These are phyloP conservation scores for Zea luxurians DNA, from an alignment of 176 grass and related monocot species.

Conservation along the genomic window DNA sequence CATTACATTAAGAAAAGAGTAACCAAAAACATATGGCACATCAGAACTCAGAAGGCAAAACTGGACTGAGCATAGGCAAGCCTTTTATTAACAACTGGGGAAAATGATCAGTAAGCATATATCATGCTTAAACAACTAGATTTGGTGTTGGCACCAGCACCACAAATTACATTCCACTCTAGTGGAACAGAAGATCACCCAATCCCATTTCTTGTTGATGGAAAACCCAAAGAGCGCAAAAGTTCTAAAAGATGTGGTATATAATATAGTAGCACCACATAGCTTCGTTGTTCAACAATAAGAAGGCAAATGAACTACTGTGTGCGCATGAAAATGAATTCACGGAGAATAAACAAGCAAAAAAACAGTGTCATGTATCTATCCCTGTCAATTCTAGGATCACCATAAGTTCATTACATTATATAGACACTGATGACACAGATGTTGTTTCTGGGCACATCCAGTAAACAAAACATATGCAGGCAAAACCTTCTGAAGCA, in stretches of 20 bases:
- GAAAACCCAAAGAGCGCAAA: background rate
- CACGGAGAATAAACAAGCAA: slow-evolving; percentile 1
- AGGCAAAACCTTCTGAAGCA: background rate
- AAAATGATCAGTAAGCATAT: background rate
- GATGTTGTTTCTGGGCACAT: background rate
- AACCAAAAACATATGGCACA: background rate
- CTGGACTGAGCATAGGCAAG: background rate
- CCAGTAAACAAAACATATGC: background rate
- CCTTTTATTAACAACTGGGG: background rate
- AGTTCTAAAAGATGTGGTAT: background rate
- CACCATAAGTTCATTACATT: background rate
- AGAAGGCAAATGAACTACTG: background rate
- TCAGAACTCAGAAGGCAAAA: background rate
- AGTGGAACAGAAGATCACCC: background rate
- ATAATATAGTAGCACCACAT: background rate
- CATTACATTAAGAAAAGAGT: background rate
- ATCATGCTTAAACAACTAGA: background rate
- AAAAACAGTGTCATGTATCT: background rate
- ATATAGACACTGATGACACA: background rate
- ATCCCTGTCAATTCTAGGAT: background rate
- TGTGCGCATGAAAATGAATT: background rate
- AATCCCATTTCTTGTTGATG: background rate
- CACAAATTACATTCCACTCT: background rate
- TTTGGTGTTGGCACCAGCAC: background rate
- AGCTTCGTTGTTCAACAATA: slow-evolving; percentile 2